phyloP scores from a whole-genome alignment of 805 yeast genomes.

The Wickerhamiella kurtzmanii region DNA sequence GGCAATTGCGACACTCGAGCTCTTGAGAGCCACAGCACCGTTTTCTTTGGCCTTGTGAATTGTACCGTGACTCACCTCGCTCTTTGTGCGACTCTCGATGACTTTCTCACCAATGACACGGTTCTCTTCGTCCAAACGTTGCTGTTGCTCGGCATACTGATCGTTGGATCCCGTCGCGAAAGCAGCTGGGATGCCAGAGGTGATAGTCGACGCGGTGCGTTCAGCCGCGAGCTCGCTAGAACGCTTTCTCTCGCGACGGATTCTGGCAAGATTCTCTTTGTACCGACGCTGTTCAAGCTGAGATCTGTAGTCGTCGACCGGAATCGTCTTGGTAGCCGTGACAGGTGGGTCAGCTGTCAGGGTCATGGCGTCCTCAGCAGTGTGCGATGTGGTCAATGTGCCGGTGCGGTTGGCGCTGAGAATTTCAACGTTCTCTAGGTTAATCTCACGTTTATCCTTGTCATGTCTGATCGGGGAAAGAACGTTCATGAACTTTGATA shows the following conservation, averaged over 20 bases:
- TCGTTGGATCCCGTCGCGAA: background rate
- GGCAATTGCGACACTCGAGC: background rate
- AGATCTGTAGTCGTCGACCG: slow-evolving; percentile 13
- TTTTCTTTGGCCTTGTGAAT: background rate
- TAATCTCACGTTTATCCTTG: too few relatives aligned
- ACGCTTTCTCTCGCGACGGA: slow-evolving; percentile 12
- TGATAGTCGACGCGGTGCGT: slow-evolving; percentile 15
- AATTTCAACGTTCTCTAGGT: too few relatives aligned
- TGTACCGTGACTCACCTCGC: background rate
- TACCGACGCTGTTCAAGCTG: slow-evolving; percentile 8
- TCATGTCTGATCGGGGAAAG: too few relatives aligned
- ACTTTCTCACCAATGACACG: background rate
- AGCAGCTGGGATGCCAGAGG: slow-evolving; percentile 5
- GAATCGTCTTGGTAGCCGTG: slow-evolving; percentile 11
- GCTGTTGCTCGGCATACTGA: background rate
- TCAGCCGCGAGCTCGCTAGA: slow-evolving; percentile 44
- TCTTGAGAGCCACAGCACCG: background rate
- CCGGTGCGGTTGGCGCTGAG: background rate
- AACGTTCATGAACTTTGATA: background rate
- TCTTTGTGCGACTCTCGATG: background rate
- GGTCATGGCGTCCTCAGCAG: slow-evolving; percentile 8
- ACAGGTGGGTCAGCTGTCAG: slow-evolving; percentile 8
- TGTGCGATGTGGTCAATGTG: background rate
- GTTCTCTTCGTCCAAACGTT: background rate
- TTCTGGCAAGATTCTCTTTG: slow-evolving; percentile 12